A percentile compares a stretch with the other conserved stretches of the same genome.
phyloP scores from a whole-genome alignment of 2,329 filamentous ascomycete genomes.

The Akanthomyces lecanii region DNA sequence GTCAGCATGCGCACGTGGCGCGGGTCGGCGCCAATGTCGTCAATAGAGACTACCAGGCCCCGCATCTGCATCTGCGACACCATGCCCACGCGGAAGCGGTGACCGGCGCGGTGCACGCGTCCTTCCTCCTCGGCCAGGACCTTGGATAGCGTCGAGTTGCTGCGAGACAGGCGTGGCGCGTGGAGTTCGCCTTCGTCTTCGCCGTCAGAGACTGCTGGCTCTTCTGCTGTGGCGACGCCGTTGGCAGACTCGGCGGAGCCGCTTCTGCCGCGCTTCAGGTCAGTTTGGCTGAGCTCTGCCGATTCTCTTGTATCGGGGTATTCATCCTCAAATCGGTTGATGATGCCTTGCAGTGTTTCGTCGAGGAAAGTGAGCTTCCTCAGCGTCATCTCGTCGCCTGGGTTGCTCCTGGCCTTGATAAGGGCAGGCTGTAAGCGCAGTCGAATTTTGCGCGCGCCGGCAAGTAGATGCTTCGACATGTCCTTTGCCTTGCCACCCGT shows the following conservation, averaged over 20 bases:
- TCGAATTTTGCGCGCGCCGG: conserved; percentile 84
- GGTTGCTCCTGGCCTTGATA: conserved; percentile 63
- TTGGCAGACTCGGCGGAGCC: background rate
- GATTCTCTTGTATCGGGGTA: conserved; percentile 76
- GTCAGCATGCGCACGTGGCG: conserved; percentile 50
- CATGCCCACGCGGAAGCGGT: conserved; percentile 52
- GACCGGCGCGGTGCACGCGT: conserved; percentile 50
- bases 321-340: conserved; percentile 92
- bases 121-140: conserved; percentile 55
- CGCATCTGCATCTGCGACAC: conserved; percentile 47
- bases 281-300: background rate
- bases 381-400: conserved; percentile 70
- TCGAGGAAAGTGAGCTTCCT: conserved; percentile 85
- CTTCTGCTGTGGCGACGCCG: conserved; percentile 27
- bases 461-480: conserved; percentile 86
- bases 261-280: conserved; percentile 10
- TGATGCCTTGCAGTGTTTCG: conserved; percentile 82
- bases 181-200: conserved; percentile 47
- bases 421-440: conserved; percentile 78
- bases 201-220: conserved; percentile 41
- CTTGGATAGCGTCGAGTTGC: conserved; percentile 51
- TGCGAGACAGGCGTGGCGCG: conserved; percentile 42
- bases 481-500: conserved; percentile 68
- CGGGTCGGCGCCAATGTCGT: conserved; percentile 48
- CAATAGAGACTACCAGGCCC: conserved; percentile 44